A percentile compares a stretch with the other conserved stretches of the same genome.
Conservation (phyloP, 768 basidiomycete species). For the Hericium coralloides region DNA sequence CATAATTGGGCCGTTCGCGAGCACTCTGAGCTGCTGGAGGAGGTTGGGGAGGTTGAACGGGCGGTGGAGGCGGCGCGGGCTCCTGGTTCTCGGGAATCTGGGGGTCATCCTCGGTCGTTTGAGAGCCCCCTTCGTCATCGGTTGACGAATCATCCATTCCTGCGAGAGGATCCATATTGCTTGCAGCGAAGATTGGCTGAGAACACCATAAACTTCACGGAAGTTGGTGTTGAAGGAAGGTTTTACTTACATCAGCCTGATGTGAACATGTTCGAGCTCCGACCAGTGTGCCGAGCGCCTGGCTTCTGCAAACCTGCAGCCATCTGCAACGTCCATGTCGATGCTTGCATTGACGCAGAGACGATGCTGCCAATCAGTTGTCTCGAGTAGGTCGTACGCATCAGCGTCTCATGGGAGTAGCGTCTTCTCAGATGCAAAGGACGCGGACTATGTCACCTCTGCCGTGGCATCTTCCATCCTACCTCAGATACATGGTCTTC, state of each 20-base stretch:
- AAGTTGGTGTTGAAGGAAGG: background rate
- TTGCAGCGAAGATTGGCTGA: background rate
- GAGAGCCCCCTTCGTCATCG: constrained; percentile 61
- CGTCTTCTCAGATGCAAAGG: background rate
- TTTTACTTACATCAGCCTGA: no score
- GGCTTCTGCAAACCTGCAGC: background rate
- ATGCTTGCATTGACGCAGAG: background rate
- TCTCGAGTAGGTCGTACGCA: background rate
- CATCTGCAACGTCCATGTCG: background rate
- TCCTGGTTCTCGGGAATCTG: constrained; percentile 57
- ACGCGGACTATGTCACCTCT: constrained; percentile 15
- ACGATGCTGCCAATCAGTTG: background rate
- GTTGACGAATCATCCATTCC: constrained; percentile 34
- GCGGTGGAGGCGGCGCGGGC: constrained; percentile 28
- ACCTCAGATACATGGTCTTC: constrained; percentile 11
- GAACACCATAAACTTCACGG: background rate
- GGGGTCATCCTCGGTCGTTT: constrained; percentile 81
- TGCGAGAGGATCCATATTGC: constrained; percentile 16
- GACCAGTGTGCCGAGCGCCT: background rate
- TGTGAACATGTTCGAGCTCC: no score
- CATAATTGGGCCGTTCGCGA: constrained; percentile 51
- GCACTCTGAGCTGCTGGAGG: constrained; percentile 27
- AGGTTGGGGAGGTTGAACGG: constrained; percentile 25
- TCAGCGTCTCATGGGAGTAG: background rate
- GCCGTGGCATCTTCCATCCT: constrained; percentile 7